Evolutionary conservation across 1,139 yeast genomes (phyloP).

Genomic region (Geotrichum fermentans): DNA sequence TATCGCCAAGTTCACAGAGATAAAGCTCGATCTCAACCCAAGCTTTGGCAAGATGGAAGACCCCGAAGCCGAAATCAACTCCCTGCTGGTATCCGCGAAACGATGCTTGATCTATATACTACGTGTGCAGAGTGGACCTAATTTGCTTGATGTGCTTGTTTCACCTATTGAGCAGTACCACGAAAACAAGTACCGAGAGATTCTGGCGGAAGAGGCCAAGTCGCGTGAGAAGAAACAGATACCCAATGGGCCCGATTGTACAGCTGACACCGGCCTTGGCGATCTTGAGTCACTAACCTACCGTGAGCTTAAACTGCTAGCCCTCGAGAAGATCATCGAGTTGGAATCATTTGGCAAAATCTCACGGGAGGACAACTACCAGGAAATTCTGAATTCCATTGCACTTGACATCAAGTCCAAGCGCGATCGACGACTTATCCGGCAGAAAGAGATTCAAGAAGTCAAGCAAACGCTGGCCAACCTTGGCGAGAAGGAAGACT

Average conservation of each 20-base stretch:
- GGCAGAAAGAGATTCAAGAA: slow-evolving; percentile 58
- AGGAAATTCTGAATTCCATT: slow-evolving; percentile 72
- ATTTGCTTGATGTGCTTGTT: slow-evolving; percentile 65
- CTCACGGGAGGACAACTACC: slow-evolving; percentile 67
- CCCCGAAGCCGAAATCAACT: slow-evolving; percentile 39
- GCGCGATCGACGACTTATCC: slow-evolving; percentile 58
- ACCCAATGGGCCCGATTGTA: background rate
- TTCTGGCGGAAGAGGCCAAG: slow-evolving; percentile 48
- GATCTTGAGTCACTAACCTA: slow-evolving; percentile 56
- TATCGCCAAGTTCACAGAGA: slow-evolving; percentile 40
- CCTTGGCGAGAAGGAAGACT: slow-evolving; percentile 56
- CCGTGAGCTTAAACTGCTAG: slow-evolving; percentile 70
- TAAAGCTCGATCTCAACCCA: slow-evolving; percentile 43
- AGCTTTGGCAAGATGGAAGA: slow-evolving; percentile 40
- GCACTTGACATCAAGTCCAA: slow-evolving; percentile 82
- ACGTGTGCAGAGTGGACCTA: slow-evolving; percentile 70
- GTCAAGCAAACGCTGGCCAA: slow-evolving; percentile 58
- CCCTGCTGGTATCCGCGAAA: slow-evolving; percentile 73
- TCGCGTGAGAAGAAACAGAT: slow-evolving; percentile 18
- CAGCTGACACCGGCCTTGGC: slow-evolving; percentile 40
- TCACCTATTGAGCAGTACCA: slow-evolving; percentile 66
- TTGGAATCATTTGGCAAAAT: slow-evolving; percentile 67
- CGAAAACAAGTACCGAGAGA: slow-evolving; percentile 56
- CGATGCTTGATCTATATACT: slow-evolving; percentile 74
- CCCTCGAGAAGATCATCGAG: slow-evolving; percentile 71